A percentile compares a stretch with the other conserved stretches of the same genome.
Evolutionary conservation across 768 basidiomycete genomes (phyloP).

Genomic region (Hericium alpestre): DNA sequence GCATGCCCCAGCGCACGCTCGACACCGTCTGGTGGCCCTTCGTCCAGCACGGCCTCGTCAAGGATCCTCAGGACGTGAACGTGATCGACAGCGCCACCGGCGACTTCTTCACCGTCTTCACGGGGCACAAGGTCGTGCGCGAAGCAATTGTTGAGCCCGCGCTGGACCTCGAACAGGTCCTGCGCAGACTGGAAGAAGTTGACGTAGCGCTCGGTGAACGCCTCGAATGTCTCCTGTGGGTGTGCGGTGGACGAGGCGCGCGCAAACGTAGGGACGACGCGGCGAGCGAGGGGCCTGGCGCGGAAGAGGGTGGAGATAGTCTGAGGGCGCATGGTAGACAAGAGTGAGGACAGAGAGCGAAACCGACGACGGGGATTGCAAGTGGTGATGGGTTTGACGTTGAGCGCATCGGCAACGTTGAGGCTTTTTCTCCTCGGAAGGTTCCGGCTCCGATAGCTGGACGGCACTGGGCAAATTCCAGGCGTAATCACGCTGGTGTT

Average conservation of each 20-base stretch:
- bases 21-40: slow-evolving; percentile 95
- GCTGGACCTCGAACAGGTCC: slow-evolving; percentile 97
- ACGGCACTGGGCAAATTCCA: background rate
- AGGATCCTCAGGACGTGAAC: slow-evolving; percentile 62
- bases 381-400: background rate
- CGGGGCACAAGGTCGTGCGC: slow-evolving; percentile 91
- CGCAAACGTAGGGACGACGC: slow-evolving; percentile 26
- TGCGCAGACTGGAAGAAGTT: slow-evolving; percentile 86
- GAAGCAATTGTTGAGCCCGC: slow-evolving; percentile 99
- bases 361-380: background rate
- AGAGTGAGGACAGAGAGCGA: slow-evolving; percentile 1
- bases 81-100: slow-evolving; percentile 85
- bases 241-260: slow-evolving; percentile 51
- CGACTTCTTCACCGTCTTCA: slow-evolving; percentile 77
- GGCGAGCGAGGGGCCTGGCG: slow-evolving; percentile 39
- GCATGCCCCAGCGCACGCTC: slow-evolving; percentile 70
- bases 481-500: background rate
- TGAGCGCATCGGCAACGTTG: slow-evolving; percentile 3
- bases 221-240: slow-evolving; percentile 86
- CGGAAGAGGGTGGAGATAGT: slow-evolving; percentile 56
- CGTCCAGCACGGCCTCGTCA: slow-evolving; percentile 75
- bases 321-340: slow-evolving; percentile 39
- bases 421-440: slow-evolving; percentile 6
- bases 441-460: slow-evolving; percentile 2
- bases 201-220: slow-evolving; percentile 90